Percentiles rank a stretch among this genome's conserved stretches.
These are phyloP conservation scores for Escovopsis sp. DNA, from an alignment of 2,329 filamentous ascomycete species.

Conservation along the genomic window DNA sequence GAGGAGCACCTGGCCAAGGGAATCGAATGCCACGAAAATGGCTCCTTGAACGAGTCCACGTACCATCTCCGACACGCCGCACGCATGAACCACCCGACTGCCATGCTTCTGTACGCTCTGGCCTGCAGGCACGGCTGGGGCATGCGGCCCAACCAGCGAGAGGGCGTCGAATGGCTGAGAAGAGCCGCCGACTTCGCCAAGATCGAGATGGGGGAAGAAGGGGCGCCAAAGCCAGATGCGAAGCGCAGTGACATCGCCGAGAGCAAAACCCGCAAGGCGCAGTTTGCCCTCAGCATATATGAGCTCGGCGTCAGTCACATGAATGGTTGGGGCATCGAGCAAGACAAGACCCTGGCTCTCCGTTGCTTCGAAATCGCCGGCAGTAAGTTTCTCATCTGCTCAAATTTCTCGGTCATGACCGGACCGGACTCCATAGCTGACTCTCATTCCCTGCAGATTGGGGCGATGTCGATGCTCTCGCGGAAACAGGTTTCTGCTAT, in stretches of 20 bases:
- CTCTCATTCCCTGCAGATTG: conserved; percentile 39
- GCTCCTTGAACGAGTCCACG: conserved; percentile 81
- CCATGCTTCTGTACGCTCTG: conserved; percentile 89
- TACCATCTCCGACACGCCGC: conserved; percentile 90
- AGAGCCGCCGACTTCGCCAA: conserved; percentile 78
- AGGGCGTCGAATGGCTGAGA: conserved; percentile 83
- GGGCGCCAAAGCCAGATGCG: conserved; percentile 48
- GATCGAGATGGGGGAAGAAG: conserved; percentile 70
- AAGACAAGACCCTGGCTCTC: conserved; percentile 76
- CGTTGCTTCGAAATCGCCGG: conserved; percentile 95
- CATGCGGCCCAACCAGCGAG: conserved; percentile 80
- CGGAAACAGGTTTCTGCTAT: conserved; percentile 93
- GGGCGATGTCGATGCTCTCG: conserved; percentile 88
- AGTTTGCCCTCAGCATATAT: conserved; percentile 91
- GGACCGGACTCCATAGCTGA: neutral
- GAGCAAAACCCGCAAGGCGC: conserved; percentile 71
- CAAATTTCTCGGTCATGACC: neutral
- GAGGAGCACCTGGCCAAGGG: conserved; percentile 86
- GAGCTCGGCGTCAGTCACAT: conserved; percentile 93
- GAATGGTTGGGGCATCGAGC: conserved; percentile 95
- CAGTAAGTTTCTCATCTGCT: conserved; percentile 33
- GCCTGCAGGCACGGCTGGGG: conserved; percentile 96
- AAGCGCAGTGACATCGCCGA: conserved; percentile 52
- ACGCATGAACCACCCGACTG: conserved; percentile 71
- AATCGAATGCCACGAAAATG: conserved; percentile 78